Evolutionary conservation across 306 rosid genomes (phyloP).

Genomic region (Vachellia pachyceras): DNA sequence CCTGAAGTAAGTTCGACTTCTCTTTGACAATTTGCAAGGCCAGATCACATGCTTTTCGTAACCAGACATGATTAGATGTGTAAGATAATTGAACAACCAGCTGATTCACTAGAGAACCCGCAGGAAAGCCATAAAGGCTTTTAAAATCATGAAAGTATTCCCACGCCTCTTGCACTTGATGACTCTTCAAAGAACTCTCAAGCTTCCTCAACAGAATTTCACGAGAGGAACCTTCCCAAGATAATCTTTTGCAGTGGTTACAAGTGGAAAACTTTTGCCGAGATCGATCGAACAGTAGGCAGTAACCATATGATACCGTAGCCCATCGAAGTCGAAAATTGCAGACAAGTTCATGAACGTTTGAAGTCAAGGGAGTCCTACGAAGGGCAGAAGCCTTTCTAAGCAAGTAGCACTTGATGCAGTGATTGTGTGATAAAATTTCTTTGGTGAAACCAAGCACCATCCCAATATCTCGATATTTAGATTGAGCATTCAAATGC

Average conservation of each 20-base stretch:
- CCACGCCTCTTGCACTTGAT: slow-evolving; percentile 70
- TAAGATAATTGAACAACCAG: slow-evolving; percentile 66
- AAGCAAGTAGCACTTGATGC: slow-evolving; percentile 25
- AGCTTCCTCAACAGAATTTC: slow-evolving; percentile 60
- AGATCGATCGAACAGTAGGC: slow-evolving; percentile 29
- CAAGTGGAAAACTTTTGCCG: slow-evolving; percentile 43
- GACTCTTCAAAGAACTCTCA: slow-evolving; percentile 58
- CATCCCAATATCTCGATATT: slow-evolving; percentile 36
- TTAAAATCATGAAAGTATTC: slow-evolving; percentile 66
- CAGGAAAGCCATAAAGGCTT: slow-evolving; percentile 79
- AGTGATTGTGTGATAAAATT: slow-evolving; percentile 29
- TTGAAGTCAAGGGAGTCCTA: slow-evolving; percentile 14
- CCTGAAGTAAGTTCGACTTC: slow-evolving; percentile 57
- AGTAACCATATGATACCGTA: slow-evolving; percentile 8
- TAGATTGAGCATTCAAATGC: slow-evolving; percentile 17
- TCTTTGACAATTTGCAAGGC: slow-evolving; percentile 56
- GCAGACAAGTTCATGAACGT: neutral
- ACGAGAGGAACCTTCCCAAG: slow-evolving; percentile 82
- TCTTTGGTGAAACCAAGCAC: slow-evolving; percentile 39
- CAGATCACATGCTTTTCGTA: slow-evolving; percentile 66
- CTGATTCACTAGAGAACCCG: slow-evolving; percentile 50
- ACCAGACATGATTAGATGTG: slow-evolving; percentile 57
- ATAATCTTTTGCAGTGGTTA: slow-evolving; percentile 45
- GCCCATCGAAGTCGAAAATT: slow-evolving; percentile 26
- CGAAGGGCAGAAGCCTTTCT: slow-evolving; percentile 42